phyloP scores from a whole-genome alignment of 1,139 yeast species.

The Blastobotrys malaysiensis region DNA sequence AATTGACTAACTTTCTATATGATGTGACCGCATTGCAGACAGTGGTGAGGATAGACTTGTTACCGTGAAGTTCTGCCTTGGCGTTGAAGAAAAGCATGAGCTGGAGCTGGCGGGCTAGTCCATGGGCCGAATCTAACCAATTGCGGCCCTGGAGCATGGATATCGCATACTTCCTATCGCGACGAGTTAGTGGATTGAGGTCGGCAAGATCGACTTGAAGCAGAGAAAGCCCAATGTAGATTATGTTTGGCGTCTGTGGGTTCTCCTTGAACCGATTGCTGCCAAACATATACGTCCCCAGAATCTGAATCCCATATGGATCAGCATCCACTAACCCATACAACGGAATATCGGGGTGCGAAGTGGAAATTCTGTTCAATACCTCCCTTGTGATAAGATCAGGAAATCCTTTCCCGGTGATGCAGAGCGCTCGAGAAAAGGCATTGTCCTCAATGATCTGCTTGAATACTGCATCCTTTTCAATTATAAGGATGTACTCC shows the following conservation, averaged over 20 bases:
- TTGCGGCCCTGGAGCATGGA: conserved; percentile 30
- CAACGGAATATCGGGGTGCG: conserved; percentile 46
- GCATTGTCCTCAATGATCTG: conserved; percentile 15
- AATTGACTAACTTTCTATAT: background rate
- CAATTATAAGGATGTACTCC: conserved; percentile 48
- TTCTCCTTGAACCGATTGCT: conserved; percentile 17
- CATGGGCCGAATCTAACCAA: conserved; percentile 11
- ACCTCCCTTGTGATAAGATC: conserved; percentile 61
- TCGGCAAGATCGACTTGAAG: conserved; percentile 40
- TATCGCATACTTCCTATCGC: conserved; percentile 38
- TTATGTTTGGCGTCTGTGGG: conserved; percentile 16
- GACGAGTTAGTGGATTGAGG: conserved; percentile 29
- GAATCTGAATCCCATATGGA: conserved; percentile 63
- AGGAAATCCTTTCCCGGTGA: conserved; percentile 64
- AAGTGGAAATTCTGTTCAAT: conserved; percentile 44
- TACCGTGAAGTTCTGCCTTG: conserved; percentile 56
- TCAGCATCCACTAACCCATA: conserved; percentile 55
- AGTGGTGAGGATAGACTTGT: background rate
- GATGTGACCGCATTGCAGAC: too few species aligned
- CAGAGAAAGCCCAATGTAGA: conserved; percentile 36
- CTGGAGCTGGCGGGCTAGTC: conserved; percentile 45
- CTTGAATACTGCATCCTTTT: conserved; percentile 49
- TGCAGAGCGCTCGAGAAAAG: conserved; percentile 29
- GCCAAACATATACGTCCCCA: conserved; percentile 39
- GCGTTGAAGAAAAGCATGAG: conserved; percentile 47